These are phyloP conservation scores for Penicillium robsamsonii DNA, from an alignment of 495 filamentous ascomycete genomes.

Conservation along the genomic window DNA sequence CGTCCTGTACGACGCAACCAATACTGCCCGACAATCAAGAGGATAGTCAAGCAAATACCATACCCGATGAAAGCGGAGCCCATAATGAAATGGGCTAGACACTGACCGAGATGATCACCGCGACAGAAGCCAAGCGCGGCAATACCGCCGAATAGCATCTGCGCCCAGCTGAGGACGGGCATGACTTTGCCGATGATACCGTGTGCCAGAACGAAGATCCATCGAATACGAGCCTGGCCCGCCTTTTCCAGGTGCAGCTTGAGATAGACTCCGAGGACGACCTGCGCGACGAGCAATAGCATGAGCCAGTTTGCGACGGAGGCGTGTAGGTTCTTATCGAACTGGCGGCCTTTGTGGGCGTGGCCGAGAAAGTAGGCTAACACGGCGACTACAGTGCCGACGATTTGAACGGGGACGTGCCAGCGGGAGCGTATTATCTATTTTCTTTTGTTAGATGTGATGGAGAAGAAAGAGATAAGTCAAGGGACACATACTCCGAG, in stretches of 20 bases:
- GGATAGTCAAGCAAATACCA: slow-evolving; percentile 79
- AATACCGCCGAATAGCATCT: slow-evolving; percentile 97
- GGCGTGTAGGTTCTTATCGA: slow-evolving; percentile 79
- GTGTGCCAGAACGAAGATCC: slow-evolving; percentile 67
- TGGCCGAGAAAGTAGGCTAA: slow-evolving; percentile 90
- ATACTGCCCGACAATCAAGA: slow-evolving; percentile 82
- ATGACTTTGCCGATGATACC: slow-evolving; percentile 82
- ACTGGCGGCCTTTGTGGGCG: slow-evolving; percentile 83
- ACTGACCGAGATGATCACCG: slow-evolving; percentile 89
- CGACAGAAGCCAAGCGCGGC: slow-evolving; percentile 91
- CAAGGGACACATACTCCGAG: slow-evolving; percentile 64
- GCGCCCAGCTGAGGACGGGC: slow-evolving; percentile 84
- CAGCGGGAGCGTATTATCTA: slow-evolving; percentile 87
- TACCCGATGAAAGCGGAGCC: slow-evolving; percentile 95
- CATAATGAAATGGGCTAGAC: slow-evolving; percentile 98
- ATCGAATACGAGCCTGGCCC: slow-evolving; percentile 73
- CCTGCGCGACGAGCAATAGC: slow-evolving; percentile 71
- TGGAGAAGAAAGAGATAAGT: background rate
- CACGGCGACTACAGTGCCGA: slow-evolving; percentile 71
- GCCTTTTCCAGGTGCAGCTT: slow-evolving; percentile 85
- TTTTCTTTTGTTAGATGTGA: background rate
- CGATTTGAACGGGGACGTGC: slow-evolving; percentile 87
- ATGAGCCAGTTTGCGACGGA: slow-evolving; percentile 76
- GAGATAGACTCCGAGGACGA: slow-evolving; percentile 80
- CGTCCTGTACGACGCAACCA: slow-evolving; percentile 83